These are phyloP conservation scores for Miscanthus lutarioriparius DNA, from an alignment of 176 grass and related monocot genomes.

Conservation along the genomic window DNA sequence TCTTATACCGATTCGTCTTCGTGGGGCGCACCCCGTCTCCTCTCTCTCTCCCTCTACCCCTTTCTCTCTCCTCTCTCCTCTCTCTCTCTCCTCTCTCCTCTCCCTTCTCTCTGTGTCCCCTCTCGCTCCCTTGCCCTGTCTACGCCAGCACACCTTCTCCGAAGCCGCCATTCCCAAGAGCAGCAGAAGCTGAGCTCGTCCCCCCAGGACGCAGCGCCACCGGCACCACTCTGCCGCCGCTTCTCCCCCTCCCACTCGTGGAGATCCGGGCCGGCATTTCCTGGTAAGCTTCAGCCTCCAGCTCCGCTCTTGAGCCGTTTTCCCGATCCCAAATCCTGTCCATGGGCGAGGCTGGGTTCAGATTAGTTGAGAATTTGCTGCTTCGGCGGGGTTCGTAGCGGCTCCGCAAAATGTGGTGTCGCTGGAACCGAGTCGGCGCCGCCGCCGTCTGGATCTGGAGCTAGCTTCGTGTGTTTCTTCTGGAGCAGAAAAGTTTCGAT, in stretches of 20 bases:
- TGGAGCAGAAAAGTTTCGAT: not conserved
- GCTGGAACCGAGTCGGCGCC: not conserved
- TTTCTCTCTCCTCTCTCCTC: not conserved
- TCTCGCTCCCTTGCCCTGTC: not conserved
- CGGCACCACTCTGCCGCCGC: not conserved
- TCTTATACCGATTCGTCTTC: conserved; percentile 47
- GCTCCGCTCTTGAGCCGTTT: not conserved
- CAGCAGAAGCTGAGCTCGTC: conserved; percentile 9
- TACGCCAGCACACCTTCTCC: not conserved
- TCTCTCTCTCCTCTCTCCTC: not conserved
- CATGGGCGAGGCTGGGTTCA: not conserved
- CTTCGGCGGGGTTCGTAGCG: not conserved
- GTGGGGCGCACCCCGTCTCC: conserved; percentile 1
- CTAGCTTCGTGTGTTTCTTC: not conserved
- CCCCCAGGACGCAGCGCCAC: not conserved
- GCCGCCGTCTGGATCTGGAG: conserved; percentile 38
- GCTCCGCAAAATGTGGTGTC: conserved; percentile 41
- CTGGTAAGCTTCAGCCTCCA: conserved; percentile 22
- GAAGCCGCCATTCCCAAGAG: conserved; percentile 38
- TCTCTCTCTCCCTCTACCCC: not conserved
- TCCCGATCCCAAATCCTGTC: not conserved
- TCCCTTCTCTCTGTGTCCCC: not conserved
- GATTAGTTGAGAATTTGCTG: not conserved
- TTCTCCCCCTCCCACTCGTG: not conserved
- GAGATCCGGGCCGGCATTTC: conserved; percentile 45